phyloP scores from a whole-genome alignment of 1,284 basidiomycete species.

The Ceratobasidium sp. region DNA sequence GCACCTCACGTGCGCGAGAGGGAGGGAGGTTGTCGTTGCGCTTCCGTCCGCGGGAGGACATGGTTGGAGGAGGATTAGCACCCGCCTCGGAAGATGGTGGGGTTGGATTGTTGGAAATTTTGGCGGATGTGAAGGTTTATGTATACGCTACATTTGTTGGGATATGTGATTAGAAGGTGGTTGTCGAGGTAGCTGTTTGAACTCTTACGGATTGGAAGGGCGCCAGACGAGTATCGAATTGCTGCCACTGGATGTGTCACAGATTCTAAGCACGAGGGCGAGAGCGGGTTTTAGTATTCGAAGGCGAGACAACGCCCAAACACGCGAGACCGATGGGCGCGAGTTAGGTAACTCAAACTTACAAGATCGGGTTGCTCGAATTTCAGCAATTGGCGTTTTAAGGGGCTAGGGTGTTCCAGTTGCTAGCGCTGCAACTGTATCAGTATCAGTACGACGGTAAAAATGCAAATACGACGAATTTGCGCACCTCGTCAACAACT shows the following conservation, averaged over 20 bases:
- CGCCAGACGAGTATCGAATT: slow-evolving; percentile 4
- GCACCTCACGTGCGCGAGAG: slow-evolving; percentile 89
- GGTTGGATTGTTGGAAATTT: slow-evolving; percentile 37
- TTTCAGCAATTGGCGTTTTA: slow-evolving; percentile 37
- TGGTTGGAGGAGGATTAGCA: slow-evolving; percentile 34
- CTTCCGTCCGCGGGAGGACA: slow-evolving; percentile 73
- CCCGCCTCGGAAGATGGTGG: slow-evolving; percentile 36
- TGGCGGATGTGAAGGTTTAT: slow-evolving; percentile 19
- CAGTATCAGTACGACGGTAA: slow-evolving; percentile 7
- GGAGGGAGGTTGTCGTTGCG: slow-evolving; percentile 91
- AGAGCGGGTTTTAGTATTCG: slow-evolving; percentile 19
- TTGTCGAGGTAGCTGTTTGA: not conserved
- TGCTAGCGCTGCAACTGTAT: slow-evolving; percentile 14
- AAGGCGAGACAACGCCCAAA: slow-evolving; percentile 11
- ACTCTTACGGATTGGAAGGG: slow-evolving; percentile 1
- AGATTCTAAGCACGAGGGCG: slow-evolving; percentile 3
- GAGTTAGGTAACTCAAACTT: slow-evolving; percentile 29
- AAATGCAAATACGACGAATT: not conserved
- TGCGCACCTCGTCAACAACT: not conserved
- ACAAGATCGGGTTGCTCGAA: slow-evolving; percentile 17
- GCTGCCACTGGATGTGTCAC: slow-evolving; percentile 2
- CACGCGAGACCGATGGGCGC: not conserved
- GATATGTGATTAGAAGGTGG: slow-evolving; percentile 20
- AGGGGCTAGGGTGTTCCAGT: slow-evolving; percentile 18
- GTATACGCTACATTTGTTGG: slow-evolving; percentile 23